Conservation (phyloP, 208 protist species). For the Trypanosoma brucei region DNA sequence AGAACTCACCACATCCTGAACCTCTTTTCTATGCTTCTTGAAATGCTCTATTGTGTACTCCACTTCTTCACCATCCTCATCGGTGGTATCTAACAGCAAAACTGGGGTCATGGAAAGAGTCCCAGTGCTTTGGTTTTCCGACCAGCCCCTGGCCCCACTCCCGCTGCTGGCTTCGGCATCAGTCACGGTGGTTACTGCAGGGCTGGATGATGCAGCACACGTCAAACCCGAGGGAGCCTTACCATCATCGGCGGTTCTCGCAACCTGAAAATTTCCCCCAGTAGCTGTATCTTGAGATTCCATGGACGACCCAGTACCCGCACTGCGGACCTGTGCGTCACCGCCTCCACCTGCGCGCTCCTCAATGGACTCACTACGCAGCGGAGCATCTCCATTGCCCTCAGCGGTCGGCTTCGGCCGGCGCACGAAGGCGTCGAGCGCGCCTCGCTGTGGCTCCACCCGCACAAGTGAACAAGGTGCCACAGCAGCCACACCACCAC, state of each 20-base stretch:
- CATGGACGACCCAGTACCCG: too few species aligned
- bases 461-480: slow-evolving; percentile 72
- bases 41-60: slow-evolving; percentile 61
- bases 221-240: too few species aligned
- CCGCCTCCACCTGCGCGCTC: too few species aligned
- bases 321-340: too few species aligned
- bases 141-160: too few species aligned
- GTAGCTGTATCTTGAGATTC: too few species aligned
- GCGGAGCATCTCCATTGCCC: neutral
- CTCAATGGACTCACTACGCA: neutral
- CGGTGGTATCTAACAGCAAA: neutral
- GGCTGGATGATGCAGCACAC: too few species aligned
- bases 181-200: too few species aligned
- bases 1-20: slow-evolving; percentile 10
- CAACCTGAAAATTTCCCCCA: too few species aligned
- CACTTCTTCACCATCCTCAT: slow-evolving; percentile 14
- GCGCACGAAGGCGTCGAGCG: slow-evolving; percentile 61
- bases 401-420: neutral
- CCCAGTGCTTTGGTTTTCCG: too few species aligned
- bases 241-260: too few species aligned
- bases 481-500: slow-evolving; percentile 13
- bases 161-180: too few species aligned
- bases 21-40: slow-evolving; percentile 33
- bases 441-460: slow-evolving; percentile 68
- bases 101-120: slow-evolving; percentile 6